Conservation (phyloP, 176 grass and related monocot genomes). For the Ampelocalamus luodianensis region DNA sequence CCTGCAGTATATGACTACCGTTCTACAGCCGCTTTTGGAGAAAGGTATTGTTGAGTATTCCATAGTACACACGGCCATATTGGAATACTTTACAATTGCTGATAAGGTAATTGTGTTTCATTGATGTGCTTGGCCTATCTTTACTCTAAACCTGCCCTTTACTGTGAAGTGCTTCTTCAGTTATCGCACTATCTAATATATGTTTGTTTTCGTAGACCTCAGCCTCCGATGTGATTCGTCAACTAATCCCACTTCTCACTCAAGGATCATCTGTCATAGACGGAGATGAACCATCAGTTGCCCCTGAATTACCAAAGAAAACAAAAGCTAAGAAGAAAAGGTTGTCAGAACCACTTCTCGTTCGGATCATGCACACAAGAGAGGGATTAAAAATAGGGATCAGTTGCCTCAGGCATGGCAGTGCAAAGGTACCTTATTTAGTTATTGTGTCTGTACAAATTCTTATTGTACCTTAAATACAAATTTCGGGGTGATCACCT, state of each 20-base stretch:
- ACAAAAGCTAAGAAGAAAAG: constrained; percentile 82
- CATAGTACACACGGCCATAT: constrained; percentile 72
- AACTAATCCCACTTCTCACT: constrained; percentile 74
- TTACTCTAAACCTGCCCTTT: background rate
- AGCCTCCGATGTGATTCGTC: constrained; percentile 73
- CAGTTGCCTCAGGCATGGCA: constrained; percentile 79
- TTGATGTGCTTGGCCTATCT: background rate
- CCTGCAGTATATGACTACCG: constrained; percentile 72
- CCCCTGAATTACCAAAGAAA: constrained; percentile 62
- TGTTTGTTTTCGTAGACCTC: constrained; percentile 64
- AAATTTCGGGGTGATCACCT: background rate
- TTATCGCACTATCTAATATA: constrained; percentile 27
- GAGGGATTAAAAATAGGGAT: constrained; percentile 81
- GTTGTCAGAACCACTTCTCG: constrained; percentile 71
- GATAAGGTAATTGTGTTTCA: constrained; percentile 70
- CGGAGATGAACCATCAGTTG: constrained; percentile 54
- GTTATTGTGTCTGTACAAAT: background rate
- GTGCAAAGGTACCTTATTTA: constrained; percentile 61
- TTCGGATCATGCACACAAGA: constrained; percentile 76
- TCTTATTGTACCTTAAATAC: background rate
- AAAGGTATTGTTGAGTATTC: constrained; percentile 90
- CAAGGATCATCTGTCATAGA: constrained; percentile 66
- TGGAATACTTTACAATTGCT: constrained; percentile 94
- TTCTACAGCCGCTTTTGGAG: constrained; percentile 76
- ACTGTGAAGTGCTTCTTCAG: background rate